Evolutionary conservation across 1,139 yeast species (phyloP), one percentile per base, ranked within the genome.

Genomic region (Taiozyma sp.): DNA sequence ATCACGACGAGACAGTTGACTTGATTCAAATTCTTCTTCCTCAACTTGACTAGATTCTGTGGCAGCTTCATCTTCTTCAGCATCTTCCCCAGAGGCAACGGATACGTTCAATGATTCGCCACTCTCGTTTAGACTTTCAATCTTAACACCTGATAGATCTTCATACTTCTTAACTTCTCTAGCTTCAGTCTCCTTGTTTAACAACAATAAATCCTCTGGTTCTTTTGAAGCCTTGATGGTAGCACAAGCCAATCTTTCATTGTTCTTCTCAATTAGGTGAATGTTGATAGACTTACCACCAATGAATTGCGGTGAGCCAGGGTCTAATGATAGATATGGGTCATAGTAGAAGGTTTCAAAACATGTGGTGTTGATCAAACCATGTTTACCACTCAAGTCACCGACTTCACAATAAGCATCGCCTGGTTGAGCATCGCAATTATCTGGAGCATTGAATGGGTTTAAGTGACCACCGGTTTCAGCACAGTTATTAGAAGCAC

Each of bases 331-430:
- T 51, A 81, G 63, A 64, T 72, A 81, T 6, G 80, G 80, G 60
- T 81, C 87, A 48, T 70, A 63, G 61, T 78, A 81, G 53, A 71
- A 72, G 29, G 78, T 70, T 61, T 79, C 81, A 64, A 75, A 78
- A 59, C 83, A 79, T 4, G 83, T 79, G 28, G 81, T 71, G 59
- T 79, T 72, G 56, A 81, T 78, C 66, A 71, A 71, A 4, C 87
- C 87, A 64, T 81, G 84, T 61, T 81, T 82, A 34, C 87, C 87
- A 45, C 83, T 76, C 57, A 82, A 76, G 61, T 82, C 86, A 45
- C 87, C 87, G 32, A 80, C 75, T 65, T 79, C 80, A 64, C 86
- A 81, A 47, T 67, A 70, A 10, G 81, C 69, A 64, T 83, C 84
- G 57, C 74, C 72, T 23, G 71, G 72, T 53, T 74, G 74, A 14